Percentiles rank a stretch among this genome's conserved stretches.
Evolutionary conservation across 345 rosid species (phyloP).

Genomic region (Citrus inodora): DNA sequence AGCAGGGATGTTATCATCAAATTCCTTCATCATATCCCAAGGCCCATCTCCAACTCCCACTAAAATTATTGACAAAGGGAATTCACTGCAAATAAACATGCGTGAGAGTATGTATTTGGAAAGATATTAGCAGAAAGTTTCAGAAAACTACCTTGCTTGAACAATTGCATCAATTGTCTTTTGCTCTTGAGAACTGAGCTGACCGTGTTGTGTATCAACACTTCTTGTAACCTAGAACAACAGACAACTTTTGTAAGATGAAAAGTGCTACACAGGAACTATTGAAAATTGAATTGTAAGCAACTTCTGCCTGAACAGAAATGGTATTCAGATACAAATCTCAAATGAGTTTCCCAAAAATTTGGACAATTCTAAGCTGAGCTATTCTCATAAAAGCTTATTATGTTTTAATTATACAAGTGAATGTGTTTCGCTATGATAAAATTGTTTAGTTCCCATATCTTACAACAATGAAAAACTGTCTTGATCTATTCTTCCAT

Average conservation of each 20-base stretch:
- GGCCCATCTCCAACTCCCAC: constrained; percentile 99
- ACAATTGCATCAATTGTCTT: constrained; percentile 83
- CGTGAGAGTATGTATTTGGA: not conserved
- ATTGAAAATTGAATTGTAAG: not conserved
- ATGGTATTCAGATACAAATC: not conserved
- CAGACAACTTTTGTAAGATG: not conserved
- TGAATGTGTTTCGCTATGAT: not conserved
- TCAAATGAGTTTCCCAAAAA: not conserved
- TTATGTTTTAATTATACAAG: not conserved
- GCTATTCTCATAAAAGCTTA: not conserved
- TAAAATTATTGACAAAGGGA: constrained; percentile 77
- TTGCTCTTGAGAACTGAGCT: constrained; percentile 77
- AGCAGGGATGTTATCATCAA: constrained; percentile 90
- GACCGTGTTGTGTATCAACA: constrained; percentile 55
- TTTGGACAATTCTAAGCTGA: not conserved
- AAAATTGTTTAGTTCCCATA: not conserved
- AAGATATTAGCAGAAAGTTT: constrained; percentile 5
- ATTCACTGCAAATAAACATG: constrained; percentile 45
- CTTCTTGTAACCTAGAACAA: constrained; percentile 73
- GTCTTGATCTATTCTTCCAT: not conserved
- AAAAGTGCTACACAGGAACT: not conserved
- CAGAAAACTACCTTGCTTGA: constrained; percentile 63
- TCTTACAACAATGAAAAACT: not conserved
- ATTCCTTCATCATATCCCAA: constrained; percentile 93
- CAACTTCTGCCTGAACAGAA: not conserved